These are phyloP conservation scores for Claviceps paspali DNA, from an alignment of 2,329 filamentous ascomycete genomes.

Conservation along the genomic window DNA sequence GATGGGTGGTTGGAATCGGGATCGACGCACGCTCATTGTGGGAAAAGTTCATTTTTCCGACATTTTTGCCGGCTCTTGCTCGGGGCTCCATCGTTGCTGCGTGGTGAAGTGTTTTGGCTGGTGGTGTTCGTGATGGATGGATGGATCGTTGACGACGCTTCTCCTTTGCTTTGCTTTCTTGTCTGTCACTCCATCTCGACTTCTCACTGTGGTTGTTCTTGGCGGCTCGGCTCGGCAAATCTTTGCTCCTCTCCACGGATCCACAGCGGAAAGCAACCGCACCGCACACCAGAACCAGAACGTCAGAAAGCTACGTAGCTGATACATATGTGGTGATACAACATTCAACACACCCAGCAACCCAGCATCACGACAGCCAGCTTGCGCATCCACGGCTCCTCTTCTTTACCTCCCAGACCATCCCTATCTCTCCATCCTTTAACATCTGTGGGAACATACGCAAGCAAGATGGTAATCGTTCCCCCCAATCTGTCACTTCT, in stretches of 20 bases:
- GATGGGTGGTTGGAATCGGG: neutral
- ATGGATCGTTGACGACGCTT: too few species aligned
- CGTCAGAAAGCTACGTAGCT: slow-evolving; percentile 1
- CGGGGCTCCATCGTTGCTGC: slow-evolving; percentile 48
- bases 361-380: neutral
- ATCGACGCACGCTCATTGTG: slow-evolving; percentile 47
- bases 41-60: slow-evolving; percentile 69
- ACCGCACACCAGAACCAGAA: too few species aligned
- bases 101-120: slow-evolving; percentile 16
- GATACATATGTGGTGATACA: too few species aligned
- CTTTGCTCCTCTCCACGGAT: too few species aligned
- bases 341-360: too few species aligned
- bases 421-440: too few species aligned
- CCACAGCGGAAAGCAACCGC: too few species aligned
- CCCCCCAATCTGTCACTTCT: too few species aligned
- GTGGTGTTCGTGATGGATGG: too few species aligned
- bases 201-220: neutral
- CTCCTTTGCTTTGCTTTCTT: neutral
- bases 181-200: neutral
- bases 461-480: neutral
- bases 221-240: slow-evolving; percentile 15
- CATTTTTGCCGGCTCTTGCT: slow-evolving; percentile 63
- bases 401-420: too few species aligned
- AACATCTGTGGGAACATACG: too few species aligned
- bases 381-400: too few species aligned